These are phyloP conservation scores for Lizonia empirigonia DNA, from an alignment of 2,329 filamentous ascomycete species.

Conservation along the genomic window DNA sequence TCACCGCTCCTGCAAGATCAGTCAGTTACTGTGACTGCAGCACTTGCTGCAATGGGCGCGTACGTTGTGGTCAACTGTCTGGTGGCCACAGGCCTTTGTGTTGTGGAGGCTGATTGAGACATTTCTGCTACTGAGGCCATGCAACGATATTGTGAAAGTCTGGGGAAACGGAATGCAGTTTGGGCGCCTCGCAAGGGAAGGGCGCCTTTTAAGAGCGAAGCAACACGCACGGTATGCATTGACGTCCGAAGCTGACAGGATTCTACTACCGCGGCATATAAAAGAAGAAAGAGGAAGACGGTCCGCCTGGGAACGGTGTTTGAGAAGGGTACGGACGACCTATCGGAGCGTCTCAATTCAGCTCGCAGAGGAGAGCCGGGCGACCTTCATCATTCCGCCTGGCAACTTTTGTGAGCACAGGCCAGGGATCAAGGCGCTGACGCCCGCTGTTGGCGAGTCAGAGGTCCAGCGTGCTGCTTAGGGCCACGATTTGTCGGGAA, in stretches of 20 bases:
- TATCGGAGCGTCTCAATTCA: constrained; percentile 34
- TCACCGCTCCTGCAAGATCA: constrained; percentile 48
- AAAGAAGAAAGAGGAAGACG: constrained; percentile 37
- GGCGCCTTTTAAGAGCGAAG: constrained; percentile 43
- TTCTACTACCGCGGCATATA: constrained; percentile 37
- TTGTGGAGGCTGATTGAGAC: constrained; percentile 39
- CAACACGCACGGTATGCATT: constrained; percentile 42
- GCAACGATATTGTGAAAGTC: constrained; percentile 25
- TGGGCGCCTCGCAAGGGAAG: constrained; percentile 30
- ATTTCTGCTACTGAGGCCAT: constrained; percentile 47
- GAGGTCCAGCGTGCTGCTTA: constrained; percentile 8
- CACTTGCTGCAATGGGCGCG: constrained; percentile 12
- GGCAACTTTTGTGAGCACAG: constrained; percentile 15
- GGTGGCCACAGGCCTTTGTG: constrained; percentile 43
- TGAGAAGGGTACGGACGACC: constrained; percentile 24
- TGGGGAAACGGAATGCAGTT: constrained; percentile 22
- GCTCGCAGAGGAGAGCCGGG: constrained; percentile 16
- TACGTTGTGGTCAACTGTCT: constrained; percentile 49
- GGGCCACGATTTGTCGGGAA: constrained; percentile 15
- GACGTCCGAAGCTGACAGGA: constrained; percentile 35
- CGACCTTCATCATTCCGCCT: constrained; percentile 18
- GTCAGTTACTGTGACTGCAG: constrained; percentile 20
- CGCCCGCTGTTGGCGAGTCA: constrained; percentile 18
- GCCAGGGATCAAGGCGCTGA: constrained; percentile 1
- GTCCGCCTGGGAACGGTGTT: constrained; percentile 27